Percentiles rank a stretch among this genome's conserved stretches.
Evolutionary conservation across 2,329 filamentous ascomycete species (phyloP).

Genomic region (Salinomyces thailandicus): DNA sequence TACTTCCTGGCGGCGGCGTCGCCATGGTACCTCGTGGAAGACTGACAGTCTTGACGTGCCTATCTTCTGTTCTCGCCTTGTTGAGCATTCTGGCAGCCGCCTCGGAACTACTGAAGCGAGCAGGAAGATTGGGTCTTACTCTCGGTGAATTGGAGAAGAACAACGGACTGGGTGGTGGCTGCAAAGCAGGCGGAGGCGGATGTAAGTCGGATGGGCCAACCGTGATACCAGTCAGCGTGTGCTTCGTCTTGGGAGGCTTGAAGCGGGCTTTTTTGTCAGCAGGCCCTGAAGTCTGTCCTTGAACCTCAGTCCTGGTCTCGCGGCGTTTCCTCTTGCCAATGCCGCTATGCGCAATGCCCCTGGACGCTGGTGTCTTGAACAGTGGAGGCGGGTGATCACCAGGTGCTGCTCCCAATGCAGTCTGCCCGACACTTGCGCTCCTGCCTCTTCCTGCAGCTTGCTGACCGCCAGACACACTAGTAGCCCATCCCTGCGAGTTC

Average conservation of each 20-base stretch:
- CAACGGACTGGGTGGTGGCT: conserved; percentile 31
- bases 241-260: conserved; percentile 9
- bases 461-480: background rate
- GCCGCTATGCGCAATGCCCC: background rate
- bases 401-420: too few species aligned
- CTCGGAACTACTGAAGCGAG: conserved; percentile 48
- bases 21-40: conserved; percentile 38
- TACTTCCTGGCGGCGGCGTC: conserved; percentile 1
- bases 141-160: conserved; percentile 42
- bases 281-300: background rate
- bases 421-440: background rate
- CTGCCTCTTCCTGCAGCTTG: background rate
- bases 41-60: conserved; percentile 42
- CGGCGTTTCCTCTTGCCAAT: background rate
- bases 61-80: conserved; percentile 40
- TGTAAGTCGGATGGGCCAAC: conserved; percentile 11
- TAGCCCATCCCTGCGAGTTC: background rate
- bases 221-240: conserved; percentile 15
- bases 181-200: conserved; percentile 7
- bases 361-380: background rate
- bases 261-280: conserved; percentile 5
- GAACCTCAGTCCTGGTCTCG: background rate
- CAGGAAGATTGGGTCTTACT: conserved; percentile 31
- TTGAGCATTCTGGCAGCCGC: conserved; percentile 49
- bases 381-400: too few species aligned